A percentile compares a stretch with the other conserved stretches of the same genome.
phyloP scores from a whole-genome alignment of 257 asterid species.

The Nicotiana noctiflora region DNA sequence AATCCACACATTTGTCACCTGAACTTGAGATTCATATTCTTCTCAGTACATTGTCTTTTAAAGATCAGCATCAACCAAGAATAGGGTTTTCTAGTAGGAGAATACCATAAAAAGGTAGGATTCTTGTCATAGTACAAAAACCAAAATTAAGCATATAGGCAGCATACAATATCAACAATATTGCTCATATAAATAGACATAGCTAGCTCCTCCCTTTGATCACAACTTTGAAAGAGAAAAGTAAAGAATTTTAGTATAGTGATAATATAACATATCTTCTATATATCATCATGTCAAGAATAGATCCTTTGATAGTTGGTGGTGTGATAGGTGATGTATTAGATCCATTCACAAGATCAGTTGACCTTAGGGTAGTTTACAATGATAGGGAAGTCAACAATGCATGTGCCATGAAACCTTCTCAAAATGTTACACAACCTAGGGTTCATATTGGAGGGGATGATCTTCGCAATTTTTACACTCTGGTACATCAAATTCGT shows the following conservation, averaged over 20 bases:
- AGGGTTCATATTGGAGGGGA: slow-evolving; percentile 73
- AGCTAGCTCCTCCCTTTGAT: too few relatives aligned
- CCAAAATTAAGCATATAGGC: too few relatives aligned
- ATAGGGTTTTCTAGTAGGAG: too few relatives aligned
- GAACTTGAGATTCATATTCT: too few relatives aligned
- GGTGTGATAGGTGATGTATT: slow-evolving; percentile 66
- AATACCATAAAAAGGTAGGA: too few relatives aligned
- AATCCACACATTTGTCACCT: too few relatives aligned
- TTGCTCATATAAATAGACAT: too few relatives aligned
- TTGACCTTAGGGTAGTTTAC: slow-evolving; percentile 35
- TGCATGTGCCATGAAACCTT: slow-evolving; percentile 56
- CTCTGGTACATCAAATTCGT: slow-evolving; percentile 29
- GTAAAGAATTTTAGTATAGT: not conserved
- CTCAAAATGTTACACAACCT: slow-evolving; percentile 56
- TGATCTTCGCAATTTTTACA: slow-evolving; percentile 63
- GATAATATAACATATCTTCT: not conserved
- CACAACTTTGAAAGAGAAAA: too few relatives aligned
- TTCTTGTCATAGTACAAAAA: too few relatives aligned
- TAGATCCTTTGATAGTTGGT: slow-evolving; percentile 59
- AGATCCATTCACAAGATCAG: slow-evolving; percentile 52
- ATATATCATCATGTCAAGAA: slow-evolving; percentile 36
- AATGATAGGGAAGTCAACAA: slow-evolving; percentile 37
- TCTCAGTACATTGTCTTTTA: too few relatives aligned
- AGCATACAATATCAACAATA: too few relatives aligned
- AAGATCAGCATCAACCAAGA: too few relatives aligned